Percentiles rank a stretch among this genome's conserved stretches.
Evolutionary conservation across 176 grass and related monocot genomes (phyloP).

Genomic region (Carex cristatella): DNA sequence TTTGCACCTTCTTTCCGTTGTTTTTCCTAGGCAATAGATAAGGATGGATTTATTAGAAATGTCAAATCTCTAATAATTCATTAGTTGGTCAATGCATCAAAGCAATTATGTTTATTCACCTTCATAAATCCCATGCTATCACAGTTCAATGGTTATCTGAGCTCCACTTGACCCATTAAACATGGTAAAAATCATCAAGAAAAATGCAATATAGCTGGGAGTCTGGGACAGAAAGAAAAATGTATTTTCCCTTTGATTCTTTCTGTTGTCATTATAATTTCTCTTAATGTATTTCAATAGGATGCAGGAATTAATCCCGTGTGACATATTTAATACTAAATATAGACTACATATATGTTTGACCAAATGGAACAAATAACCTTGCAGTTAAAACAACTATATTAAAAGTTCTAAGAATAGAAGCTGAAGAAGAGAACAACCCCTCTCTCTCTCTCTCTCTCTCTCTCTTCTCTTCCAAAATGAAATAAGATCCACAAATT

Average conservation of each 20-base stretch:
- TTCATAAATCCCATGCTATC: neutral
- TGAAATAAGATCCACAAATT: slow-evolving; percentile 1
- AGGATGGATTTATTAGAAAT: neutral
- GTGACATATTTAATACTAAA: slow-evolving; percentile 3
- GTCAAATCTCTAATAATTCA: neutral
- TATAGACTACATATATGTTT: slow-evolving; percentile 8
- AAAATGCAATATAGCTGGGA: neutral
- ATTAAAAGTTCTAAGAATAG: slow-evolving; percentile 19
- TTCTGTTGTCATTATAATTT: neutral
- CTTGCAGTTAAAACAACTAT: neutral
- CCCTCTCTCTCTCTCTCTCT: neutral
- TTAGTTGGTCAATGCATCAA: neutral
- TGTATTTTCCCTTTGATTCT: neutral
- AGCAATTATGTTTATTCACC: neutral
- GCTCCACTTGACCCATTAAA: neutral
- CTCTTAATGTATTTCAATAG: neutral
- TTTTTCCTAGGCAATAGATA: neutral
- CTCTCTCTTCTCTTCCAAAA: neutral
- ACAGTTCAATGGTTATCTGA: neutral
- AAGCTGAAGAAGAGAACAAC: slow-evolving; percentile 2
- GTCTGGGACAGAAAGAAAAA: neutral
- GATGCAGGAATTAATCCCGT: neutral
- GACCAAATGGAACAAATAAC: neutral
- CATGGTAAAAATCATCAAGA: neutral
- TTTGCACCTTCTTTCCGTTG: neutral